Conservation (phyloP, 2,329 filamentous ascomycete species). For the Fusarium stilboides region DNA sequence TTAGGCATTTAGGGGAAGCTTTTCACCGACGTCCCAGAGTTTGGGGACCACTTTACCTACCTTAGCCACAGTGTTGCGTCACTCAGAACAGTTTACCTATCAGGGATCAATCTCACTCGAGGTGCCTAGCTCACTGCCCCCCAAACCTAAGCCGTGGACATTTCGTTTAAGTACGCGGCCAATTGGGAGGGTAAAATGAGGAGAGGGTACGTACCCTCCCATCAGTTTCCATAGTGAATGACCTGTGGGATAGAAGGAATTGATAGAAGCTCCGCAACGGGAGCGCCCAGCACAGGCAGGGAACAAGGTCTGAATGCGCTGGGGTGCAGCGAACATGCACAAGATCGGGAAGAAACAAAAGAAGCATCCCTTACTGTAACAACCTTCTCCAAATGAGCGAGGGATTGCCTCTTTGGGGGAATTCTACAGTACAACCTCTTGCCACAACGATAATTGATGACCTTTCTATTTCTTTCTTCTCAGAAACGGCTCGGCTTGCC, state of each 20-base stretch:
- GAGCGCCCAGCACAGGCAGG: slow-evolving; percentile 13
- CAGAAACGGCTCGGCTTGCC: slow-evolving; percentile 30
- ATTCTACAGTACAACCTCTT: slow-evolving; percentile 12
- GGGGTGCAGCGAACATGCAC: not conserved
- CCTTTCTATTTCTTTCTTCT: slow-evolving; percentile 20
- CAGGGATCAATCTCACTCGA: slow-evolving; percentile 38
- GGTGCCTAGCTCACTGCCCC: slow-evolving; percentile 10
- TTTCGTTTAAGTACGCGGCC: not conserved
- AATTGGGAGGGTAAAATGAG: not conserved
- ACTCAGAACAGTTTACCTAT: slow-evolving; percentile 13
- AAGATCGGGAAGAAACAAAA: too few species aligned
- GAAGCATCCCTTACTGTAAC: not conserved
- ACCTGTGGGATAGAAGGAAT: not conserved
- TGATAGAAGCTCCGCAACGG: slow-evolving; percentile 9
- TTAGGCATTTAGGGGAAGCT: not conserved
- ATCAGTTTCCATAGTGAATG: not conserved
- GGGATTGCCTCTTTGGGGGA: not conserved
- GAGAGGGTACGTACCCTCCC: slow-evolving; percentile 5
- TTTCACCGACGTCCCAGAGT: not conserved
- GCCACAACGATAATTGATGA: slow-evolving; percentile 30
- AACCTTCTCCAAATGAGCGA: not conserved
- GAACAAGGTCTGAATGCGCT: slow-evolving; percentile 13
- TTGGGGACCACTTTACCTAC: not conserved
- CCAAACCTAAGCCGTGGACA: not conserved
- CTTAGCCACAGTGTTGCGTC: slow-evolving; percentile 38